Evolutionary conservation across 2,329 filamentous ascomycete genomes (phyloP).

Genomic region (Verticillium dahliae): DNA sequence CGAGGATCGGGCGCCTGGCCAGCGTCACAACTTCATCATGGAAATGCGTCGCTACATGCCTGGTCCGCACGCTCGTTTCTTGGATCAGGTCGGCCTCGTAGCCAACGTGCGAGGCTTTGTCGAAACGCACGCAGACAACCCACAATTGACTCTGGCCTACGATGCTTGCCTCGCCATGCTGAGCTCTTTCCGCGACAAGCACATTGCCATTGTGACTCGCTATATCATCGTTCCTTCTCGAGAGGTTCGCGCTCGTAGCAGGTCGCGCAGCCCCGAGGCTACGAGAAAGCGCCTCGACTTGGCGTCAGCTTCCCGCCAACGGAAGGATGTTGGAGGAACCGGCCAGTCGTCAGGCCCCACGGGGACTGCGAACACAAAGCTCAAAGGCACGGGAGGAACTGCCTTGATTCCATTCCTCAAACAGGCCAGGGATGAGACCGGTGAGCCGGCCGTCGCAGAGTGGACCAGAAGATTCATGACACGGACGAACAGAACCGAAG

Average conservation of each 20-base stretch:
- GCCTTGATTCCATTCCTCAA: conserved; percentile 93
- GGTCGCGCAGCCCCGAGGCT: conserved; percentile 51
- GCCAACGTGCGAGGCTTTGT: conserved; percentile 88
- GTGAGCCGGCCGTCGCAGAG: conserved; percentile 73
- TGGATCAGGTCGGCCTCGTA: conserved; percentile 70
- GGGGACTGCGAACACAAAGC: conserved; percentile 41
- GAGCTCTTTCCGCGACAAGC: conserved; percentile 74
- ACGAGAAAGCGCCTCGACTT: conserved; percentile 51
- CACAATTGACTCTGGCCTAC: conserved; percentile 69
- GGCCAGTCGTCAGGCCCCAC: conserved; percentile 15
- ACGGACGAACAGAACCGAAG: conserved; percentile 39
- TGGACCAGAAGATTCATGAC: conserved; percentile 56
- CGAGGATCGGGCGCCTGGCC: conserved; percentile 27
- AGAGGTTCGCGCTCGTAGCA: conserved; percentile 59
- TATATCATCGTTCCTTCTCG: conserved; percentile 90
- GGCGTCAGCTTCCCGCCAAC: conserved; percentile 47
- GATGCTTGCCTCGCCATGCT: conserved; percentile 78
- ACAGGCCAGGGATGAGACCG: conserved; percentile 92
- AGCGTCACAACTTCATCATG: conserved; percentile 80
- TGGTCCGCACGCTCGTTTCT: conserved; percentile 80
- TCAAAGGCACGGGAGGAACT: conserved; percentile 89
- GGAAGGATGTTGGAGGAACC: not conserved
- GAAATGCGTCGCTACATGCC: conserved; percentile 99
- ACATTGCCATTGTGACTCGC: conserved; percentile 91
- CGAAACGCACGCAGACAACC: conserved; percentile 52